Conservation (phyloP, 352 stramenopile genomes). For the Globisporangium acanthophoron region DNA sequence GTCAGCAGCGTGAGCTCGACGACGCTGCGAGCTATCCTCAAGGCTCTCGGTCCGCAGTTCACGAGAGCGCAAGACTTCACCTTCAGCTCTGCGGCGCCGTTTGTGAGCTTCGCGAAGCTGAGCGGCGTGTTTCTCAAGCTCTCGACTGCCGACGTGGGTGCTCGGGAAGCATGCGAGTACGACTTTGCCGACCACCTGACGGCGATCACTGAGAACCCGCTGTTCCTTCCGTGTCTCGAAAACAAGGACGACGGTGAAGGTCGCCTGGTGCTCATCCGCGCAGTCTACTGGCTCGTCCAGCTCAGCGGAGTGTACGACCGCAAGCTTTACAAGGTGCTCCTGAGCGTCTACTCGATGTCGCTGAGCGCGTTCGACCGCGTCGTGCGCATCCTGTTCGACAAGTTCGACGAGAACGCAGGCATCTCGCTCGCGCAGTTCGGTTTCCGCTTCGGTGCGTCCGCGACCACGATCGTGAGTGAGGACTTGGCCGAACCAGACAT, state of each 20-base stretch:
- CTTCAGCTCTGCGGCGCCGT: slow-evolving; percentile 14
- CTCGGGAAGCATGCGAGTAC: slow-evolving; percentile 13
- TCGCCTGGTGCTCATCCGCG: slow-evolving; percentile 29
- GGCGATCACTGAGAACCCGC: slow-evolving; percentile 20
- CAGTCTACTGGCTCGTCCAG: slow-evolving; percentile 37
- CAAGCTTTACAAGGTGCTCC: slow-evolving; percentile 50
- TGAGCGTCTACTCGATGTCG: slow-evolving; percentile 66
- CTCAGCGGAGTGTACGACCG: slow-evolving; percentile 37
- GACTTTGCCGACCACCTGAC: slow-evolving; percentile 34
- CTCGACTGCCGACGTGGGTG: slow-evolving; percentile 11
- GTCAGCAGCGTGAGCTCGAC: neutral
- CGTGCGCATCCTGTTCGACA: slow-evolving; percentile 47
- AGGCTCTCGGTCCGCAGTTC: slow-evolving; percentile 19
- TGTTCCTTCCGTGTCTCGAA: slow-evolving; percentile 25
- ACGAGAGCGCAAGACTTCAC: slow-evolving; percentile 15
- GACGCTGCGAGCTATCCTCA: slow-evolving; percentile 8
- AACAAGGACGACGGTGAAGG: slow-evolving; percentile 6
- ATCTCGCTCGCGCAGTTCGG: slow-evolving; percentile 41
- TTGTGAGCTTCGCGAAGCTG: slow-evolving; percentile 29
- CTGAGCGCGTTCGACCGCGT: slow-evolving; percentile 50
- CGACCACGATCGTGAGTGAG: slow-evolving; percentile 19
- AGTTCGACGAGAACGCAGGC: slow-evolving; percentile 37
- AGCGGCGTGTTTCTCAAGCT: slow-evolving; percentile 29
- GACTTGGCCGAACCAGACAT: neutral
- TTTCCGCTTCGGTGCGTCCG: slow-evolving; percentile 68